Percentiles rank a stretch among this genome's conserved stretches.
phyloP scores from a whole-genome alignment of 2,329 filamentous ascomycete species.

The Colletotrichum orbiculare region DNA sequence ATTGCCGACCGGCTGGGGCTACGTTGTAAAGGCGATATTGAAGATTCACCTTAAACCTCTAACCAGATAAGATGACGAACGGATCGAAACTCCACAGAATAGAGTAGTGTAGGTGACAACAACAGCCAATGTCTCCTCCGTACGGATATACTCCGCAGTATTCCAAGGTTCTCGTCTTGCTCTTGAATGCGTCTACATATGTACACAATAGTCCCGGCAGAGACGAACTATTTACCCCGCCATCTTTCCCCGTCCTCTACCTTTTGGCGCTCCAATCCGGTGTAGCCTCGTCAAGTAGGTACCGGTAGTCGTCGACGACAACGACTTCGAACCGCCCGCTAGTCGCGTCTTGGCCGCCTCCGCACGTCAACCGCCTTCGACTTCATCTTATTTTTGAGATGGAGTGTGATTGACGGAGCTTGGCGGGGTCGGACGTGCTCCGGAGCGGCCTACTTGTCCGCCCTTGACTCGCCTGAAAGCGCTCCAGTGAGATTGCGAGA shows the following conservation, averaged over 20 bases:
- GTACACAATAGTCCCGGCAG: too few species aligned
- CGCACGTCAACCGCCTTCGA: background rate
- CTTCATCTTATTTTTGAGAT: background rate
- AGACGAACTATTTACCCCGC: slow-evolving; percentile 10
- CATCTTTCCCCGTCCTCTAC: slow-evolving; percentile 20
- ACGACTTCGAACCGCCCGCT: slow-evolving; percentile 10
- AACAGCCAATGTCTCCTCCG: background rate
- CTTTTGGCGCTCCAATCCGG: slow-evolving; percentile 28
- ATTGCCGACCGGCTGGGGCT: background rate
- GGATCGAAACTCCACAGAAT: slow-evolving; percentile 22
- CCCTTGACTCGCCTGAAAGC: slow-evolving; percentile 25
- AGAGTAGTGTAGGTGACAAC: slow-evolving; percentile 6
- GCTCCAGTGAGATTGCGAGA: slow-evolving; percentile 14
- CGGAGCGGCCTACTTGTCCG: slow-evolving; percentile 5
- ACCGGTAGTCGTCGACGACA: slow-evolving; percentile 18
- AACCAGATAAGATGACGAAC: slow-evolving; percentile 2
- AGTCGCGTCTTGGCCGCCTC: slow-evolving; percentile 24
- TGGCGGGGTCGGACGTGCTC: background rate
- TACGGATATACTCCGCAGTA: background rate
- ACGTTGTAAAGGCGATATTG: too few species aligned
- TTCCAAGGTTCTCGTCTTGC: too few species aligned
- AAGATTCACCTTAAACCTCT: too few species aligned
- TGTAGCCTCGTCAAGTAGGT: slow-evolving; percentile 23
- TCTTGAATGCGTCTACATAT: too few species aligned
- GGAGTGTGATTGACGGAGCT: background rate